phyloP scores from a whole-genome alignment of 176 grass and related monocot genomes.

The Luzula sylvatica region DNA sequence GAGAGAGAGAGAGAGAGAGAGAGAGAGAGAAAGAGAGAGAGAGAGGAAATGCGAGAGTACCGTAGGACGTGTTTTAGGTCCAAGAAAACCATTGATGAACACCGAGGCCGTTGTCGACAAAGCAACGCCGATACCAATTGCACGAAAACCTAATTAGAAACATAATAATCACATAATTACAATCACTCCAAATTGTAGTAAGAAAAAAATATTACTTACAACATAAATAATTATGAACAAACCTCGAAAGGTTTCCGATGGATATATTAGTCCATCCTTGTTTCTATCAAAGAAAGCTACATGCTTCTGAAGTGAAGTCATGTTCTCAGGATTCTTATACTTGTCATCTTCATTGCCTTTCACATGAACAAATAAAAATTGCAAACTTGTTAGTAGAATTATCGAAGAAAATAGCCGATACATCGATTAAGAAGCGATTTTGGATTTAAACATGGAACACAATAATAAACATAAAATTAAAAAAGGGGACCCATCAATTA shows the following conservation, averaged over 20 bases:
- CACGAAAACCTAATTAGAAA: conserved; percentile 10
- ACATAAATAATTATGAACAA: background rate
- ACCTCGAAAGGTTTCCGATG: conserved; percentile 61
- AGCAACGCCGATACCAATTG: background rate
- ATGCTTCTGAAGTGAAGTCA: conserved; percentile 47
- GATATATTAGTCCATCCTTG: conserved; percentile 48
- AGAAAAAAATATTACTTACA: background rate
- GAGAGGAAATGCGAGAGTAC: conserved; percentile 5
- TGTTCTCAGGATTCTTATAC: background rate
- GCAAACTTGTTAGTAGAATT: no score
- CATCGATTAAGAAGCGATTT: no score
- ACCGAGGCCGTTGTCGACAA: background rate
- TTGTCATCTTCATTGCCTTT: no score
- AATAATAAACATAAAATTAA: no score
- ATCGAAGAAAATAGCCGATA: no score
- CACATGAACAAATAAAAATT: no score
- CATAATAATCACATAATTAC: no score
- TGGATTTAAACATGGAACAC: no score
- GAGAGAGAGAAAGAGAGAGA: no score
- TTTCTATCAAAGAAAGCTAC: conserved; percentile 58
- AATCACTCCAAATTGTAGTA: background rate
- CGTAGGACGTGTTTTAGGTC: background rate
- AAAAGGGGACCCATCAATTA: no score
- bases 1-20: no score
- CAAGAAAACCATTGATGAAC: conserved; percentile 7